A percentile compares a stretch with the other conserved stretches of the same genome.
Evolutionary conservation across 495 filamentous ascomycete species (phyloP).

Genomic region (Aspergillus steynii): DNA sequence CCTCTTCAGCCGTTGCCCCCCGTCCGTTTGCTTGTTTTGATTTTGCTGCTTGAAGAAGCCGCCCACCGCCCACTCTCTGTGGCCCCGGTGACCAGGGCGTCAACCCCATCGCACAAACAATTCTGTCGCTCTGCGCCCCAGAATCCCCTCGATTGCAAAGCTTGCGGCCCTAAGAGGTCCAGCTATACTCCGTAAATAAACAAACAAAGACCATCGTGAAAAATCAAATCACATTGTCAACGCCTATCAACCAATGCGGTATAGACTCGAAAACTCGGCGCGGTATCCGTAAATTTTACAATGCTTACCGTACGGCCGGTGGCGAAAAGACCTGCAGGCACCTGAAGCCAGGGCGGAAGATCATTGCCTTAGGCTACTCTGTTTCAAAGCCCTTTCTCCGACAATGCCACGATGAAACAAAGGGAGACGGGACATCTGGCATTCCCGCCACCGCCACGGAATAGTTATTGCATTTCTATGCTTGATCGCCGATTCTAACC

Average conservation of each 20-base stretch:
- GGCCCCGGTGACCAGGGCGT: conserved; percentile 38
- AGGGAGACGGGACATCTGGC: neutral
- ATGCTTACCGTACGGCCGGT: neutral
- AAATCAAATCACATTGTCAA: neutral
- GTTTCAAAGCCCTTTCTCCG: neutral
- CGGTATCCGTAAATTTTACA: too few species aligned
- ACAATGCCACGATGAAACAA: neutral
- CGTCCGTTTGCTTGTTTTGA: conserved; percentile 41
- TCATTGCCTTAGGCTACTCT: neutral
- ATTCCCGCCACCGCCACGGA: neutral
- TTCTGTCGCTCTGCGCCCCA: neutral
- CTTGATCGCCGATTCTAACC: neutral
- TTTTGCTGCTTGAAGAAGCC: conserved; percentile 41
- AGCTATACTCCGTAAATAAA: too few species aligned
- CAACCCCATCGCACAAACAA: conserved; percentile 13
- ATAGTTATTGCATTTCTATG: neutral
- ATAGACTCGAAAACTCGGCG: neutral
- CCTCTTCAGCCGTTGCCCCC: neutral
- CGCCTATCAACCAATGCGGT: too few species aligned
- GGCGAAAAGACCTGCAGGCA: neutral
- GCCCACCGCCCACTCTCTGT: conserved; percentile 25
- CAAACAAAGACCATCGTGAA: neutral
- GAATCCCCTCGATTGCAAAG: too few species aligned
- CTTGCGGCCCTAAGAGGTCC: too few species aligned
- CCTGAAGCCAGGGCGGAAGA: neutral